phyloP scores from a whole-genome alignment of 495 filamentous ascomycete genomes.

The Penicillium cinerascens region DNA sequence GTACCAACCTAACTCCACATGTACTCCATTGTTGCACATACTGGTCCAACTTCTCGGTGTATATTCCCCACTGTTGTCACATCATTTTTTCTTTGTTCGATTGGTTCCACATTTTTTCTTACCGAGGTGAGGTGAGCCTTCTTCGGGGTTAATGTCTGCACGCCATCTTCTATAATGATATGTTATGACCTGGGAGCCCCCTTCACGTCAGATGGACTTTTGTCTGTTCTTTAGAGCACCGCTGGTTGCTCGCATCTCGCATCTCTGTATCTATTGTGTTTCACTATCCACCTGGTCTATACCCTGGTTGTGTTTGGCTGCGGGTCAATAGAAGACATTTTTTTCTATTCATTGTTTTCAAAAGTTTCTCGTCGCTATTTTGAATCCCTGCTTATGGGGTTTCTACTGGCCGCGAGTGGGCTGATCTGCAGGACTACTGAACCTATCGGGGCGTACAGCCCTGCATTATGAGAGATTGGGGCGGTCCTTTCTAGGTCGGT shows the following conservation, averaged over 20 bases:
- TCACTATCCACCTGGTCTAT: slow-evolving; percentile 8
- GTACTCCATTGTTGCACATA: slow-evolving; percentile 11
- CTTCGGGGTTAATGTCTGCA: slow-evolving; percentile 18
- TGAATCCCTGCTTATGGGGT: not conserved
- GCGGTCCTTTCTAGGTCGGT: not conserved
- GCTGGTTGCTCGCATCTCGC: slow-evolving; percentile 1
- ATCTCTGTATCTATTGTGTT: slow-evolving; percentile 21
- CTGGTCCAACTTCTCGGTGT: slow-evolving; percentile 13
- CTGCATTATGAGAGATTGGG: not conserved
- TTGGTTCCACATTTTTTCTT: slow-evolving; percentile 8
- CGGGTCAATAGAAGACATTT: slow-evolving; percentile 13
- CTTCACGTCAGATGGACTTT: slow-evolving; percentile 10
- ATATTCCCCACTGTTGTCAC: slow-evolving; percentile 8
- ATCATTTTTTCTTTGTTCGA: not conserved
- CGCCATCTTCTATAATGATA: slow-evolving; percentile 25
- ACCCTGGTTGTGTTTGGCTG: not conserved
- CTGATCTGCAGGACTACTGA: not conserved
- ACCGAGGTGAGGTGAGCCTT: slow-evolving; percentile 9
- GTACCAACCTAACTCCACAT: not conserved
- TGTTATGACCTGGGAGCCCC: slow-evolving; percentile 18
- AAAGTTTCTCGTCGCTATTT: too few species aligned
- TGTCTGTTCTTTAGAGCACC: slow-evolving; percentile 3
- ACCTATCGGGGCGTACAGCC: not conserved
- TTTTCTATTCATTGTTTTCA: not conserved
- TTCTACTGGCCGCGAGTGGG: not conserved